phyloP scores from a whole-genome alignment of 495 filamentous ascomycete genomes.

The Penicillium lagena region DNA sequence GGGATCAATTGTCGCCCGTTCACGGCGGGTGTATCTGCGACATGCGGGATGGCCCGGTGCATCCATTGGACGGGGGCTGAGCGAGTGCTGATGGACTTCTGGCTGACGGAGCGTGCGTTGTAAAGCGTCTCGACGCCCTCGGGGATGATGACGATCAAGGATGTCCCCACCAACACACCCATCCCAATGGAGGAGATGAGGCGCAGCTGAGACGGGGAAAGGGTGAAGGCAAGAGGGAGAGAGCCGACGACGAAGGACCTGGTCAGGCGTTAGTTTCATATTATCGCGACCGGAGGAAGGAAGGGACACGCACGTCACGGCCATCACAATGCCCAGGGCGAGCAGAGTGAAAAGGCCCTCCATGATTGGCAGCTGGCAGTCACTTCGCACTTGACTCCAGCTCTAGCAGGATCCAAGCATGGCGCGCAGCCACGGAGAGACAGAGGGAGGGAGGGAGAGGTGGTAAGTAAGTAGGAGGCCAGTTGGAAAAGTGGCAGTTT shows the following conservation, averaged over 20 bases:
- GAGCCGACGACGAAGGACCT: constrained; percentile 95
- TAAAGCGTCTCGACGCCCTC: constrained; percentile 93
- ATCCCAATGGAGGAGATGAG: constrained; percentile 89
- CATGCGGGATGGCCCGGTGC: constrained; percentile 15
- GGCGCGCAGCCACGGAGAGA: constrained; percentile 1
- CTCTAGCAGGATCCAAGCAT: constrained; percentile 21
- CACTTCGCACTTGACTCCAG: constrained; percentile 15
- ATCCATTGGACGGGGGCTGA: constrained; percentile 23
- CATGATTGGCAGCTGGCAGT: constrained; percentile 35
- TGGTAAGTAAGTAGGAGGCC: no score
- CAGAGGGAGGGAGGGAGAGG: no score
- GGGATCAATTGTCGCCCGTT: constrained; percentile 8
- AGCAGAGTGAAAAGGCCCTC: constrained; percentile 85
- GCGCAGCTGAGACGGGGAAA: constrained; percentile 84
- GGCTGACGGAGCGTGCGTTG: constrained; percentile 39
- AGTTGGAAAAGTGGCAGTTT: background rate
- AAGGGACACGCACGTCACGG: constrained; percentile 65
- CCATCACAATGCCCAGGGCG: constrained; percentile 85
- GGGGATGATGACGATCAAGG: constrained; percentile 93
- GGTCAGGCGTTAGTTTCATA: constrained; percentile 4
- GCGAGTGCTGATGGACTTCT: constrained; percentile 26
- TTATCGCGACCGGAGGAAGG: background rate
- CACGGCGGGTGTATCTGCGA: constrained; percentile 6
- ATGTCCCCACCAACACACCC: constrained; percentile 89
- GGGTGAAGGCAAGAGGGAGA: constrained; percentile 81